Percentiles rank a stretch among this genome's conserved stretches.
Evolutionary conservation across 306 rosid genomes (phyloP).

Genomic region (Quercus robur): DNA sequence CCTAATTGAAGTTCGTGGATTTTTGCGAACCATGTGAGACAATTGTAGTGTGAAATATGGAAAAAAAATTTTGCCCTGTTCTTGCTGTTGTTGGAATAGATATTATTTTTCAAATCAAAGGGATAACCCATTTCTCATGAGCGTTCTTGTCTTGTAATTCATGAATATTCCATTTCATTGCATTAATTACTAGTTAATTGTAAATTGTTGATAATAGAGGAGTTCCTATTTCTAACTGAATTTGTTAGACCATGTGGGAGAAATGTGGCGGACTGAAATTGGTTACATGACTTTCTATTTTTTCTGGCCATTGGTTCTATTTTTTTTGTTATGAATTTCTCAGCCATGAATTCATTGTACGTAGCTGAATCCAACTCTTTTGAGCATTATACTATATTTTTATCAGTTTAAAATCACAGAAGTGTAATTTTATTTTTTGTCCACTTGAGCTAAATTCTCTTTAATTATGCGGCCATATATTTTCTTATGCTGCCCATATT

Average conservation of each 20-base stretch:
- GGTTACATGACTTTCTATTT: no score
- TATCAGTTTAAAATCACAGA: no score
- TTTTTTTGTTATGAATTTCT: no score
- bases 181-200: background rate
- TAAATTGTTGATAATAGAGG: background rate
- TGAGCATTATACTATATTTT: no score
- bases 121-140: background rate
- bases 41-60: background rate
- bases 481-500: no score
- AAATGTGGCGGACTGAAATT: no score
- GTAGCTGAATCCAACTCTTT: no score
- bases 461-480: no score
- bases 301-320: no score
- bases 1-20: constrained; percentile 84
- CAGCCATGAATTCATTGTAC: no score
- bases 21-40: constrained; percentile 69
- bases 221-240: background rate
- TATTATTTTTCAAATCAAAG: background rate
- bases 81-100: background rate
- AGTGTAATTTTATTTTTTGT: no score
- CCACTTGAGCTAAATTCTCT: no score
- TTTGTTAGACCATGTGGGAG: background rate
- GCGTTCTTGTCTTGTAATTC: background rate
- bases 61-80: background rate
- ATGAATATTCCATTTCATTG: background rate